Base-by-base conservation (phyloP, 371 early-diverging fungal species). In the Quaeritorhiza haematococci region DNA sequence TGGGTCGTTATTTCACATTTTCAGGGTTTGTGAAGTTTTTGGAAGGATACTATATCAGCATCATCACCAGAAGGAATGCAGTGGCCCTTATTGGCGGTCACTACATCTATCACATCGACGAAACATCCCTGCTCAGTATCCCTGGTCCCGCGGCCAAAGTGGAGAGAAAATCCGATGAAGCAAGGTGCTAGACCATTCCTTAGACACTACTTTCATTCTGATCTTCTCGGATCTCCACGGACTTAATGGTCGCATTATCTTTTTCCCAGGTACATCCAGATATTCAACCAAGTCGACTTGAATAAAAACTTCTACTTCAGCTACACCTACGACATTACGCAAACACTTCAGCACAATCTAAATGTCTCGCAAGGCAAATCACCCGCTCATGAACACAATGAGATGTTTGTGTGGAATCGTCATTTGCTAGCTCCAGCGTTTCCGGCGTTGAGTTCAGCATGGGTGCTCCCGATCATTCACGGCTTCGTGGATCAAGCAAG, bases 341-440 rank as follows among this genome's bases (percentile, higher is more conserved):
- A 89, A 46, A 85, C 91, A 1, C 71, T 98, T 29, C 98, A 98
- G 64, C 79, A 82, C 60, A 96, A 96, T 62, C 78, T 98, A 82
- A 79, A 81, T 3, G 67, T 71, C 41, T 63, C 73, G 19, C 71
- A 71, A n/a, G 64, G 7, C 53, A 43, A 6, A 1, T 35, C 33
- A 26, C 38, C 47, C 24, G 34, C 47, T 43, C 38, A 65, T 47
- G 56, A 62, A 8, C 74, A 75, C 55, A 89, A 91, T 59, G 84
- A 85, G 29, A 93, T 93, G 89, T 96, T 96, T 80, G 85, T 95
- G 10, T 98, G 96, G 97, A 97, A 98, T 67, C 81, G 87, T 62
- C 86, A 90, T 62, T 71, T 96, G 24, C 67, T 92, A 93, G 87
- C 1, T 89, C 89, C 62, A 73, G 77, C 29, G 72, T 74, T 8